Conservation (phyloP, 2,329 filamentous ascomycete genomes). For the Penicillium sp. region DNA sequence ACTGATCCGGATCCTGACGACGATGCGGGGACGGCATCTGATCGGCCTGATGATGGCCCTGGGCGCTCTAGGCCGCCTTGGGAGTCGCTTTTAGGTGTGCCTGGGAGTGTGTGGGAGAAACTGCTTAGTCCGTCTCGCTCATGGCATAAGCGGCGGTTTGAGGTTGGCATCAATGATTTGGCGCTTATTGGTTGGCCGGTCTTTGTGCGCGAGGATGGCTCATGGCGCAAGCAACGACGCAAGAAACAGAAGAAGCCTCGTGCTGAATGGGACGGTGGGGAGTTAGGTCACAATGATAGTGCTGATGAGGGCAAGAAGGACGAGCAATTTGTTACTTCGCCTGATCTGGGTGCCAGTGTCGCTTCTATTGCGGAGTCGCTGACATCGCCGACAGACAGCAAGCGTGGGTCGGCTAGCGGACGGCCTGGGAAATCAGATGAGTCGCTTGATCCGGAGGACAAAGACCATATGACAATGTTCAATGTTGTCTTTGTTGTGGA, state of each 20-base stretch:
- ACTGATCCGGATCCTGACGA: constrained; percentile 37
- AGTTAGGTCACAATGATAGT: constrained; percentile 38
- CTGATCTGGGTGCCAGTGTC: constrained; percentile 30
- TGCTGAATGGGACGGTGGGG: constrained; percentile 31
- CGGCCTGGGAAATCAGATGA: constrained; percentile 25
- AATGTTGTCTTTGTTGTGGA: constrained; percentile 91
- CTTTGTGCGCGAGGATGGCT: constrained; percentile 74
- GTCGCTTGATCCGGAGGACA: constrained; percentile 37
- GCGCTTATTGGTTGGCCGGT: constrained; percentile 81
- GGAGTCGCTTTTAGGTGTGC: constrained; percentile 69
- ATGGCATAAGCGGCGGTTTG: constrained; percentile 79
- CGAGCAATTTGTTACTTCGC: constrained; percentile 24
- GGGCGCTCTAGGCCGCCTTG: constrained; percentile 34
- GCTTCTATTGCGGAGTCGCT: constrained; percentile 30
- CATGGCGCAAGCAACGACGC: constrained; percentile 67
- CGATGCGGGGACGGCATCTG: constrained; percentile 29
- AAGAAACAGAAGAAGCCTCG: constrained; percentile 40
- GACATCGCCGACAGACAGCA: constrained; percentile 24
- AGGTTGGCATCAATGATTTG: constrained; percentile 75
- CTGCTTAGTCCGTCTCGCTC: constrained; percentile 72
- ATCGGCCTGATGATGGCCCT: constrained; percentile 28
- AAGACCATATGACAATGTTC: constrained; percentile 87
- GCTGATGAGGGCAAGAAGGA: constrained; percentile 36
- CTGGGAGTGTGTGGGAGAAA: constrained; percentile 74
- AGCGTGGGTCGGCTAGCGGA: constrained; percentile 24